Base-by-base conservation (phyloP, 371 early-diverging fungal species). In the Mucor indicus region DNA sequence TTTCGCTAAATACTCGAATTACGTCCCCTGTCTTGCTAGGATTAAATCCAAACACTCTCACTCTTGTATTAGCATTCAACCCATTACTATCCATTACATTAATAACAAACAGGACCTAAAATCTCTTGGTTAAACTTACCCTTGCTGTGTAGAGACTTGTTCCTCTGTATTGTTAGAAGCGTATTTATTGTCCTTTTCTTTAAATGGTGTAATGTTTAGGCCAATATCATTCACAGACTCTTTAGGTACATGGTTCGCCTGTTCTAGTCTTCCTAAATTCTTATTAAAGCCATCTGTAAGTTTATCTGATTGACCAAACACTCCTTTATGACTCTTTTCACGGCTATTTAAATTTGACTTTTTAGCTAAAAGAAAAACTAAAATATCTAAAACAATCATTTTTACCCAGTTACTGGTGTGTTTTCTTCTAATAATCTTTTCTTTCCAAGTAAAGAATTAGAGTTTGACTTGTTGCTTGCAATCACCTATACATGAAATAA, bases 1-100 rank as follows among this genome's bases (percentile, higher is more conserved):
- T 53, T 20, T 48, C 38, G 5, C 47, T 36, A 50, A 74, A 67
- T 19, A 60, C 45, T 12, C 51, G 41, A 13, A 67, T 41, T 4
- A 69, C 53, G 1, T 49, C 42, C 1, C 57, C 36, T 8, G 53
- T 43, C 47, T 62, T 42, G 8, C 53, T 46, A 17, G 61, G 48
- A 15, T 65, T 50, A 32, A 58, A 69, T 12, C 75, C 75, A 55
- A 67, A 74, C 2, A 74, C 62, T 6, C 53, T 45, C 17, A 74
- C 61, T 37, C 38, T 42, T 4, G 22, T 27, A 25, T 33, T 44
- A 20, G 3, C 13, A 10, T 2, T 33, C 23, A 39, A 20, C 20
- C 2, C 8, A 20, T 35, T 15, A 35, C 4, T 35, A 35, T 35
- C 35, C 8, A 35, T 7, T 13, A 6, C 30, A 29, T 29, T 8